Evolutionary conservation across 163 green algal genomes (phyloP), one percentile per base, ranked within the genome.

Genomic region (Picocystis sp.): DNA sequence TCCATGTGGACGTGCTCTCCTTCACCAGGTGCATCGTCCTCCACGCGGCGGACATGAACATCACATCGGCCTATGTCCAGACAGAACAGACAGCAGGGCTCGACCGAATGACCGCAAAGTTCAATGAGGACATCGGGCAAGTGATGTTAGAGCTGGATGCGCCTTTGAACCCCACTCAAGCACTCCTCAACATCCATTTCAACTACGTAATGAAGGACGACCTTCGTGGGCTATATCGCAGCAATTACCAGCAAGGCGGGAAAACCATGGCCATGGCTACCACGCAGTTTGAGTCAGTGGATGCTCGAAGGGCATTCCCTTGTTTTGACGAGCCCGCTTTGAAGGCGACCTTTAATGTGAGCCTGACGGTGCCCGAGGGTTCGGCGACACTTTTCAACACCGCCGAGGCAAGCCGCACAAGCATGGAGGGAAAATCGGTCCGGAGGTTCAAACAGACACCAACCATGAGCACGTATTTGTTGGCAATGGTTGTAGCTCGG

Each of bases 261-360:
- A 13, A 44, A 14, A 43, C 42, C 11, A 45, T 68, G 45, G 69
- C 56, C 10, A 52, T 95, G 38, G 80, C 73, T 0, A 71, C 67
- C 2, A 92, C 86, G 0, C 83, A 95, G 58, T 90, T 95, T 61
- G 81, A 94, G 72, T 63, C 79, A 2, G 74, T 73, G 1, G 54
- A 72, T 3, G 86, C 86, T 9, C 73, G 85, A 50, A 72, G 76
- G 55, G 81, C 83, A 11, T 86, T 94, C 52, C 86, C 86, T 1
- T 93, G 86, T 71, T 93, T 92, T 56, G 86, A 95, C 63, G 86
- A 95, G 69, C 86, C 86, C 2, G 57, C 60, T 0, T 52, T 84
- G 21, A 93, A 93, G 79, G 80, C 71, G 14, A 45, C 45, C 0
- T 89, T 86, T 48, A 45, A 62, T 0, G 41, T 77, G 12, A 64